Evolutionary conservation across 306 rosid genomes (phyloP).

Genomic region (Dalbergia cochinchinensis): DNA sequence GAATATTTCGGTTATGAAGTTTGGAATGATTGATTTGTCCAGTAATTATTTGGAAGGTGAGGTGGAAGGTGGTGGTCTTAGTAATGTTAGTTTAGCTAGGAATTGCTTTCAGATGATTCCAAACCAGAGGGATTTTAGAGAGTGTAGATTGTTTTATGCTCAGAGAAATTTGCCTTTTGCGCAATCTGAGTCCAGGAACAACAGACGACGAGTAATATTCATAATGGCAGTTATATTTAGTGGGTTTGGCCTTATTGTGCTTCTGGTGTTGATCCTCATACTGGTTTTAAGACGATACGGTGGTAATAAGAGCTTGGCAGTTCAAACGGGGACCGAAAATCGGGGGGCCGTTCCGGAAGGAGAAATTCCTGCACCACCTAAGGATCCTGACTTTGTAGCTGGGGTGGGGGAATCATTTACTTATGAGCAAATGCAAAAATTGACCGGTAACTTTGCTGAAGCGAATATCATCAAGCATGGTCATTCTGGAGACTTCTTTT

Average conservation of each 20-base stretch:
- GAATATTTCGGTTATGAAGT: slow-evolving; percentile 46
- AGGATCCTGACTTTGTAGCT: slow-evolving; percentile 51
- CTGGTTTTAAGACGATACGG: slow-evolving; percentile 56
- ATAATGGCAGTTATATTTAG: slow-evolving; percentile 80
- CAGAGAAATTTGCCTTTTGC: slow-evolving; percentile 52
- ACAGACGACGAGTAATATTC: slow-evolving; percentile 59
- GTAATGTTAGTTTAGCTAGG: slow-evolving; percentile 55
- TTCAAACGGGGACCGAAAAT: slow-evolving; percentile 57
- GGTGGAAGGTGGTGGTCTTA: slow-evolving; percentile 42
- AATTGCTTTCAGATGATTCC: slow-evolving; percentile 68
- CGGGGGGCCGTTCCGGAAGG: slow-evolving; percentile 62
- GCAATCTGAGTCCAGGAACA: slow-evolving; percentile 40
- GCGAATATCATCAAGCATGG: slow-evolving; percentile 80
- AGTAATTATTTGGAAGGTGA: slow-evolving; percentile 80
- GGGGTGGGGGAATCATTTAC: slow-evolving; percentile 73
- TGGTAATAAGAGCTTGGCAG: slow-evolving; percentile 46
- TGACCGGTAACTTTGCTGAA: slow-evolving; percentile 72
- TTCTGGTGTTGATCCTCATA: slow-evolving; percentile 62
- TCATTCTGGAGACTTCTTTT: slow-evolving; percentile 86
- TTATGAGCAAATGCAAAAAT: slow-evolving; percentile 69
- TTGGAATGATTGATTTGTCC: slow-evolving; percentile 67
- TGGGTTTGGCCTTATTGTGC: slow-evolving; percentile 72
- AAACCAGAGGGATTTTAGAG: slow-evolving; percentile 64
- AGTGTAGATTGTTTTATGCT: slow-evolving; percentile 69
- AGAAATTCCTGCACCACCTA: slow-evolving; percentile 60